phyloP scores from a whole-genome alignment of 345 rosid species.

The Eucalyptus virginea region DNA sequence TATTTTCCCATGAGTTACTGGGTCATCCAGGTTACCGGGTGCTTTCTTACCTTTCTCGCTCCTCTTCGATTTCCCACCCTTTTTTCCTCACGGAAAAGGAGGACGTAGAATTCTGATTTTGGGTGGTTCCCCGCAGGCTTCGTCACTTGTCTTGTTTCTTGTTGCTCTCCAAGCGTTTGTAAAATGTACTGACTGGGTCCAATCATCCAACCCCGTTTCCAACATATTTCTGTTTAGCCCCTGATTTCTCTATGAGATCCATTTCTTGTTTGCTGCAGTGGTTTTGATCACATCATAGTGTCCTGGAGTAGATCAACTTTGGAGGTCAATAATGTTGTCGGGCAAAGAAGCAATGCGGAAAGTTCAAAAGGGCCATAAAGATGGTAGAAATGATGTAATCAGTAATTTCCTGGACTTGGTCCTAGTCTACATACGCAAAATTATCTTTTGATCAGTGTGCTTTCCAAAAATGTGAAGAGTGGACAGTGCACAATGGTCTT shows the following conservation, averaged over 20 bases:
- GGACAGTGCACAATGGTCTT: background rate
- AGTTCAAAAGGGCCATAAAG: background rate
- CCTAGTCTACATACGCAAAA: background rate
- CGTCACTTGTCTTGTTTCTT: background rate
- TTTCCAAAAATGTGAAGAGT: background rate
- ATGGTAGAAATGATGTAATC: background rate
- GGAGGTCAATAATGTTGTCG: background rate
- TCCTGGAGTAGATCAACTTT: background rate
- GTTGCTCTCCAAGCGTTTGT: too few relatives aligned
- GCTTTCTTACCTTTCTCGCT: background rate
- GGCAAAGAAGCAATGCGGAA: background rate
- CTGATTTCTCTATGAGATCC: too few relatives aligned
- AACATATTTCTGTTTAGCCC: too few relatives aligned
- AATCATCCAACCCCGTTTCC: too few relatives aligned
- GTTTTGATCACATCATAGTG: too few relatives aligned
- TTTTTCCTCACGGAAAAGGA: too few relatives aligned
- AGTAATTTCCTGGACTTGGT: background rate
- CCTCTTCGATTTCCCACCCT: background rate
- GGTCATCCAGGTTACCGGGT: background rate
- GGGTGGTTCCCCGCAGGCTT: background rate
- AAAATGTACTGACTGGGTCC: too few relatives aligned
- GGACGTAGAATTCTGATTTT: too few relatives aligned
- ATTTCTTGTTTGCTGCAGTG: background rate
- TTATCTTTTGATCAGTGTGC: background rate
- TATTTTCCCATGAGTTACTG: too few relatives aligned